phyloP scores from a whole-genome alignment of 1,284 basidiomycete genomes.

The Athelia sp. region DNA sequence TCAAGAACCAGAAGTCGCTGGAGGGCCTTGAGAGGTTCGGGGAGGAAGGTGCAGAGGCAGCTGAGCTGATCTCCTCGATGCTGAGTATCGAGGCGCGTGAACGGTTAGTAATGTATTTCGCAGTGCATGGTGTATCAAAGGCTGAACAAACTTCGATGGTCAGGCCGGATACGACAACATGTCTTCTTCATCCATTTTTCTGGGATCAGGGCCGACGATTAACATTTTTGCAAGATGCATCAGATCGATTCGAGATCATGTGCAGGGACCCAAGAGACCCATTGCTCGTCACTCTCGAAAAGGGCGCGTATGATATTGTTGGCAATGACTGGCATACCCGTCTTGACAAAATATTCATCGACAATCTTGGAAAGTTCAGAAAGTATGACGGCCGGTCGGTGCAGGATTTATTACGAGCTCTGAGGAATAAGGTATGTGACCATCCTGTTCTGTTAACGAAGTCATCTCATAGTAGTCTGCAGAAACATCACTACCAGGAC shows the following conservation, averaged over 20 bases:
- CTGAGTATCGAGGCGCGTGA: constrained; percentile 68
- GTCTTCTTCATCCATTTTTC: constrained; percentile 93
- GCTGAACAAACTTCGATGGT: neutral
- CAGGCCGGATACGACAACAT: constrained; percentile 85
- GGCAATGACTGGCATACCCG: constrained; percentile 86
- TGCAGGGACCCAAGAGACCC: constrained; percentile 84
- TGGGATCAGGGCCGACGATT: constrained; percentile 88
- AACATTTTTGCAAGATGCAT: constrained; percentile 93
- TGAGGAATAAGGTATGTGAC: constrained; percentile 85
- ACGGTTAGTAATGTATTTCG: constrained; percentile 44
- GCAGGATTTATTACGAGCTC: constrained; percentile 86
- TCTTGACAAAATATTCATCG: constrained; percentile 87
- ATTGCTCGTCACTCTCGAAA: constrained; percentile 75
- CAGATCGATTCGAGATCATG: constrained; percentile 98
- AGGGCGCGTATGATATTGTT: constrained; percentile 60
- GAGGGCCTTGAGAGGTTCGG: constrained; percentile 73
- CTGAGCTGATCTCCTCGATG: constrained; percentile 74
- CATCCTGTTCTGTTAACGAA: neutral
- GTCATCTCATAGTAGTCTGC: constrained; percentile 9
- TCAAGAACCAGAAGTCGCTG: constrained; percentile 73
- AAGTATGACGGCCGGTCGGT: constrained; percentile 92
- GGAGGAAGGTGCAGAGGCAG: constrained; percentile 88
- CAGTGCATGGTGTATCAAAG: neutral
- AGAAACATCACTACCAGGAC: constrained; percentile 99
- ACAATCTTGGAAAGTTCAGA: constrained; percentile 93